A percentile compares a stretch with the other conserved stretches of the same genome.
These are phyloP conservation scores for Beta vulgaris DNA, from an alignment of 148 eudicot genomes.

Conservation along the genomic window DNA sequence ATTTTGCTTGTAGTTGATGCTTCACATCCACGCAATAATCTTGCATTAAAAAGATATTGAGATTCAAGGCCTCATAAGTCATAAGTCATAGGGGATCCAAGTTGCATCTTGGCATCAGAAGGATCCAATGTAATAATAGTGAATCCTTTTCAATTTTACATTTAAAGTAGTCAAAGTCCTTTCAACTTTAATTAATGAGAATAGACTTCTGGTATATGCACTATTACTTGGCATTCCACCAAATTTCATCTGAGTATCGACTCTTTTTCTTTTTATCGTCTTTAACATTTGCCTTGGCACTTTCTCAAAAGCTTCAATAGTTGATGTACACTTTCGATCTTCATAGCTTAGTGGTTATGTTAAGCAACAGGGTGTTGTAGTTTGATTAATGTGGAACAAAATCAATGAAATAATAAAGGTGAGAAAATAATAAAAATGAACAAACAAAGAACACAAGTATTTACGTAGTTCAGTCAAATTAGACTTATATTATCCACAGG, in stretches of 20 bases:
- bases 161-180: constrained; percentile 4
- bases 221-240: constrained; percentile 16
- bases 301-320: constrained; percentile 1
- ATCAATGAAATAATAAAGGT: too few relatives aligned
- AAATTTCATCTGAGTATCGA: background rate
- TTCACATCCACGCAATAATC: background rate
- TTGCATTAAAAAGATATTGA: background rate
- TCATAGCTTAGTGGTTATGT: too few relatives aligned
- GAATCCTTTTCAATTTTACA: background rate
- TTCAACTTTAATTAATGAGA: constrained; percentile 8
- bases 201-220: background rate
- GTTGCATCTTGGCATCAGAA: background rate
- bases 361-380: too few relatives aligned
- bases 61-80: background rate
- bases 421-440: too few relatives aligned
- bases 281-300: background rate
- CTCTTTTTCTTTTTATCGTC: background rate
- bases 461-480: too few relatives aligned
- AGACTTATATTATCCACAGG: too few relatives aligned
- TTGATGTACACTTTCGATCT: background rate
- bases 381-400: too few relatives aligned
- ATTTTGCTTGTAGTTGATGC: too few relatives aligned
- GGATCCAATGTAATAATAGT: background rate
- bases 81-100: too few relatives aligned
- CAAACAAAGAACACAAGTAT: too few relatives aligned